Percentiles rank a stretch among this genome's conserved stretches.
Evolutionary conservation across 805 yeast genomes (phyloP).

Genomic region (Millerozyma acaciae): DNA sequence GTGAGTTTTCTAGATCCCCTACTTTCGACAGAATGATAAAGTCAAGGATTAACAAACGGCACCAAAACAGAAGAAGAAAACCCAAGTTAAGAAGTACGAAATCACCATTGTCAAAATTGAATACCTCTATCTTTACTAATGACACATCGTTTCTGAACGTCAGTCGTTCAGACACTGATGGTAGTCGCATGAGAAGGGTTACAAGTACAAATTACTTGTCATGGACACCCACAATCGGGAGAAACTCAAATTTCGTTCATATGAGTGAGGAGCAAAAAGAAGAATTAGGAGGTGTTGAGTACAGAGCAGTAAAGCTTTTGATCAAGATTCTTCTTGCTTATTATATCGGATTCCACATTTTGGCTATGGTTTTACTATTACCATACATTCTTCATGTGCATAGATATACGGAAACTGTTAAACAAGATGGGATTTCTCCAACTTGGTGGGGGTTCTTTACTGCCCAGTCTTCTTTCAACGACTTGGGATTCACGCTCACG

Average conservation of each 20-base stretch:
- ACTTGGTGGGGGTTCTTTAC: slow-evolving; percentile 95
- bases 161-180: slow-evolving; percentile 11
- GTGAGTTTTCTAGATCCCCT: slow-evolving; percentile 33
- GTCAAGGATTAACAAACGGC: neutral
- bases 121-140: slow-evolving; percentile 4
- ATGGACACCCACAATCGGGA: slow-evolving; percentile 86
- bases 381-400: slow-evolving; percentile 54
- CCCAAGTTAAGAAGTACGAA: slow-evolving; percentile 4
- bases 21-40: slow-evolving; percentile 42
- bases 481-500: slow-evolving; percentile 78
- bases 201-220: slow-evolving; percentile 71
- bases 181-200: slow-evolving; percentile 14
- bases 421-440: slow-evolving; percentile 60
- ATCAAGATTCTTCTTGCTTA: slow-evolving; percentile 61
- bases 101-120: slow-evolving; percentile 6
- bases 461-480: slow-evolving; percentile 74
- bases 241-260: slow-evolving; percentile 88
- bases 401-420: slow-evolving; percentile 42
- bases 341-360: slow-evolving; percentile 71
- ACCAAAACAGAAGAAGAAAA: slow-evolving; percentile 1
- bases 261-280: slow-evolving; percentile 80
- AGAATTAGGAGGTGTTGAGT: slow-evolving; percentile 96
- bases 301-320: slow-evolving; percentile 78
- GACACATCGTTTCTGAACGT: slow-evolving; percentile 12
- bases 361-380: slow-evolving; percentile 49